These are phyloP conservation scores for Drosera spatulata DNA, from an alignment of 179 eudicot species.

Conservation along the genomic window DNA sequence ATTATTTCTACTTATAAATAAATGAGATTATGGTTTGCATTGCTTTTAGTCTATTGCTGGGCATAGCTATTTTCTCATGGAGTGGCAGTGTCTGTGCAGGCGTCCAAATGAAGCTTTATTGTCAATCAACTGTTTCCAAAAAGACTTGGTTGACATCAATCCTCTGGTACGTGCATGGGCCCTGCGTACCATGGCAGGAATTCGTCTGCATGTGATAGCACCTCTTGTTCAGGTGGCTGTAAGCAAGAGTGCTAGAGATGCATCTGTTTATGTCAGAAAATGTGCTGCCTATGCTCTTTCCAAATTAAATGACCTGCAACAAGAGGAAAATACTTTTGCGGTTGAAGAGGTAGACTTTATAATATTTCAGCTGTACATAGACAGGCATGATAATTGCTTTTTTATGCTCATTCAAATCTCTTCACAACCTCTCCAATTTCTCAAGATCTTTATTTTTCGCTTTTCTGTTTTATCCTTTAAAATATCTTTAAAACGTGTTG, in stretches of 20 bases:
- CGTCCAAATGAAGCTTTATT: conserved; percentile 96
- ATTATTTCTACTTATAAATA: background rate
- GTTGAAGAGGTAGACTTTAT: conserved; percentile 63
- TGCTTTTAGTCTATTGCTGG: background rate
- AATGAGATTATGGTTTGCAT: background rate
- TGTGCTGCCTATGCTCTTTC: conserved; percentile 99
- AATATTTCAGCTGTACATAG: no score
- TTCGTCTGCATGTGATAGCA: conserved; percentile 82
- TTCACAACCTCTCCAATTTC: no score
- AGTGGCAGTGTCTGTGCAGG: conserved; percentile 32
- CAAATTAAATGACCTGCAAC: conserved; percentile 81
- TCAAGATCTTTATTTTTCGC: no score
- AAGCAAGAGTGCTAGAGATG: conserved; percentile 91
- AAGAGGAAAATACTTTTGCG: conserved; percentile 58
- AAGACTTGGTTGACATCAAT: conserved; percentile 90
- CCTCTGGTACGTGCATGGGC: conserved; percentile 99
- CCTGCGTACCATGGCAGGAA: conserved; percentile 99
- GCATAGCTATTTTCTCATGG: background rate
- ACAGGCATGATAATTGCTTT: no score
- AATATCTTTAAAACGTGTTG: no score
- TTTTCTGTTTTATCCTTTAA: no score
- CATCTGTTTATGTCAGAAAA: conserved; percentile 93
- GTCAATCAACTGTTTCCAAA: conserved; percentile 94
- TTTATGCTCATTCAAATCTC: no score
- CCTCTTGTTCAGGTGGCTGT: conserved; percentile 83